Base-by-base conservation (phyloP, 2,329 filamentous ascomycete species). In the Calonectria pteridis region DNA sequence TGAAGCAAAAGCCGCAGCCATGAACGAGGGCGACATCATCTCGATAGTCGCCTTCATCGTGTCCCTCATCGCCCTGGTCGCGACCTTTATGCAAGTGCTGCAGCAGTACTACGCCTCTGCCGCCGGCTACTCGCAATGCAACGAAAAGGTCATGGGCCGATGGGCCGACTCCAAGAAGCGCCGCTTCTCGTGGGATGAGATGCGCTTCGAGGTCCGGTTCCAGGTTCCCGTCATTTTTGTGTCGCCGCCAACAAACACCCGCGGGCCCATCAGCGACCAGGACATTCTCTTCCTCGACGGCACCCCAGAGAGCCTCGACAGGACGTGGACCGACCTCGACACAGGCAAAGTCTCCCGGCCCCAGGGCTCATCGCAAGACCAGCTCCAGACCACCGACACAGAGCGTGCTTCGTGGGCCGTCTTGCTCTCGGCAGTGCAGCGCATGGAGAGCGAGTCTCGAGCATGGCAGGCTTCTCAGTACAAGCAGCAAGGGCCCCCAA, bases 401-500 rank as follows among this genome's bases (percentile, higher is more conserved):
- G 89, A 91, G 77, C 82, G 86, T n/a, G 88, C 88, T 4, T 89
- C 89, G 1, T 91, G 89, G 89, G 84, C 89, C 5, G 84, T 84
- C 9, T 80, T 91, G 14, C 83, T 91, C n/a, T 85, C 85, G 4
- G 85, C 87, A 14, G 77, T 90, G 0, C 89, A 91, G 69, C 79
- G 80, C 20, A 89, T 90, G 85, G 89, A 91, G 77, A 69, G 77
- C 0, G 82, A 86, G 20, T 90, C 89, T 6, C 77, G 82, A n/a
- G 73, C 80, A 4, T 91, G 89, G 89, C 86, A 88, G 71, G 28
- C 78, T 9, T 33, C 69, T 0, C 84, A 87, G 49, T 85, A 84
- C 55, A 75, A 67, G 31, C 20, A 69, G 16, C 67, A 67, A 13
- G 77, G 78, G 0, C 82, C 82, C 9, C 81, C 79, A 0, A 72